Evolutionary conservation across 2,329 filamentous ascomycete genomes (phyloP).

Genomic region (Coniosporium uncinatum): DNA sequence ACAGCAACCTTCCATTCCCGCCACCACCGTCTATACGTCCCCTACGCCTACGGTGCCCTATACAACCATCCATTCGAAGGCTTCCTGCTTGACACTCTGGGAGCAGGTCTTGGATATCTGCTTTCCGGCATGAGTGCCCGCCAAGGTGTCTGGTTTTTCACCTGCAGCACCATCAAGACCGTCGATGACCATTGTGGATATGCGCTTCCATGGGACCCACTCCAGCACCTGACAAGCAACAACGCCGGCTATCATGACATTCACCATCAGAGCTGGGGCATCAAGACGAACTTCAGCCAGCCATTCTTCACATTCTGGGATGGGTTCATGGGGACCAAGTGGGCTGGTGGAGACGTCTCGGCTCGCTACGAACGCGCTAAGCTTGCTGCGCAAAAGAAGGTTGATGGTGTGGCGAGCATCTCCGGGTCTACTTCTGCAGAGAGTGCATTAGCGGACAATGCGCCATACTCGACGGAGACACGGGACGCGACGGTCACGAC

Average conservation of each 20-base stretch:
- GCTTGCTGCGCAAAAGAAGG: constrained; percentile 48
- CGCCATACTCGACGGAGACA: constrained; percentile 6
- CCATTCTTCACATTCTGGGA: constrained; percentile 98
- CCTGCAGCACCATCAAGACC: constrained; percentile 87
- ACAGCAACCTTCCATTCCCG: constrained; percentile 85
- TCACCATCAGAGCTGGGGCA: constrained; percentile 98
- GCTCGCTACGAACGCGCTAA: constrained; percentile 52
- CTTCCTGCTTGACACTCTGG: constrained; percentile 87
- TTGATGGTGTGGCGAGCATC: constrained; percentile 18
- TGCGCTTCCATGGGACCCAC: constrained; percentile 88
- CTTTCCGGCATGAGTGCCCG: constrained; percentile 76
- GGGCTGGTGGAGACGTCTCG: constrained; percentile 60
- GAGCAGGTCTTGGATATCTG: constrained; percentile 81
- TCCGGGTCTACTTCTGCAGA: constrained; percentile 14
- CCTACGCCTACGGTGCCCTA: constrained; percentile 93
- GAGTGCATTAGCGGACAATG: too few relatives aligned
- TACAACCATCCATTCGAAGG: constrained; percentile 97
- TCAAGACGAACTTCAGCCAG: constrained; percentile 92
- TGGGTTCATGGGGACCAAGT: constrained; percentile 72
- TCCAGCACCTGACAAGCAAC: constrained; percentile 90
- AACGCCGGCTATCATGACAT: constrained; percentile 97
- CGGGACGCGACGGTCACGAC: constrained; percentile 17
- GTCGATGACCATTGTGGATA: constrained; percentile 98
- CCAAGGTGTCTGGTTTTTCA: constrained; percentile 88
- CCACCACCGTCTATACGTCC: constrained; percentile 95